Percentiles rank a stretch among this genome's conserved stretches.
Evolutionary conservation across 305 asterid species (phyloP).

Genomic region (Fraxinus velutina): DNA sequence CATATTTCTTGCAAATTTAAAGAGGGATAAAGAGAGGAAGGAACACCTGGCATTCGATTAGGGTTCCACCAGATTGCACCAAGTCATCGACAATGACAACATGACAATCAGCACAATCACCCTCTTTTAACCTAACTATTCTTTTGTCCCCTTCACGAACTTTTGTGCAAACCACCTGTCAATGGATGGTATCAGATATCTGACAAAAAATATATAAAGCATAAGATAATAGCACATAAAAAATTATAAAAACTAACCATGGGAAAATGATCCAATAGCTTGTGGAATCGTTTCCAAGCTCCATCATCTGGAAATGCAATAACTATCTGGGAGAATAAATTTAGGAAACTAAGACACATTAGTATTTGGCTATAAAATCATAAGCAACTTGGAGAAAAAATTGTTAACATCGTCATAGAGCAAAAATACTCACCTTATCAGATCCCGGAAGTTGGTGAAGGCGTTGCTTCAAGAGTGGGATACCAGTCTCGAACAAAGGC

Average conservation of each 20-base stretch:
- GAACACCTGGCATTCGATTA: conserved; percentile 87
- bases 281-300: conserved; percentile 99
- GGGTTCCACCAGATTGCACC: conserved; percentile 95
- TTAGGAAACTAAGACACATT: not conserved
- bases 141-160: conserved; percentile 96
- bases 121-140: conserved; percentile 89
- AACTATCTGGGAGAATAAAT: conserved; percentile 51
- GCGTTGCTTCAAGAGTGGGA: conserved; percentile 84
- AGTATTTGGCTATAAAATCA: not conserved
- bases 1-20: not conserved
- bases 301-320: conserved; percentile 99
- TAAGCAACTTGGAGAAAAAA: not conserved
- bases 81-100: conserved; percentile 94
- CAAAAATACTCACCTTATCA: conserved; percentile 49
- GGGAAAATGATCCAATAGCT: conserved; percentile 72
- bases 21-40: conserved; percentile 25
- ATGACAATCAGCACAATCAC: conserved; percentile 82
- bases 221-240: conserved; percentile 4
- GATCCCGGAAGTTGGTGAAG: conserved; percentile 71
- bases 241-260: conserved; percentile 43
- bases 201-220: conserved; percentile 1
- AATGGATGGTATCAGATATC: conserved; percentile 11
- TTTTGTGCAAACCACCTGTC: conserved; percentile 87
- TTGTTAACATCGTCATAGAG: not conserved
- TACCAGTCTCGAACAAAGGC: conserved; percentile 93